Evolutionary conservation across 2,329 filamentous ascomycete genomes (phyloP).

Genomic region (Rhynchosporium agropyri): DNA sequence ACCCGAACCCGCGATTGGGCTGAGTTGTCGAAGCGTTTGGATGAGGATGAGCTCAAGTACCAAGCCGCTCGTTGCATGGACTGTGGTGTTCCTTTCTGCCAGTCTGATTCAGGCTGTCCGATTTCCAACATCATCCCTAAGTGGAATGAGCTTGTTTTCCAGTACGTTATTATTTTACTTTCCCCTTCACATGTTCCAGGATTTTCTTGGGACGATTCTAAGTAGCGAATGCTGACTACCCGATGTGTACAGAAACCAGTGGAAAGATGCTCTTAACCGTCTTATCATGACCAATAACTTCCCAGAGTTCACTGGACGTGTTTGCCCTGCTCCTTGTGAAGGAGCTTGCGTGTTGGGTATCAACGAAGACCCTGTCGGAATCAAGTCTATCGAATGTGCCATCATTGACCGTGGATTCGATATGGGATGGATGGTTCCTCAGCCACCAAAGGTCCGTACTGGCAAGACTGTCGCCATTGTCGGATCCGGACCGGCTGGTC

Average conservation of each 20-base stretch:
- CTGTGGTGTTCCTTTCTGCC: slow-evolving; percentile 97
- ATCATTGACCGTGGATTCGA: slow-evolving; percentile 98
- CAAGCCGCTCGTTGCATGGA: slow-evolving; percentile 98
- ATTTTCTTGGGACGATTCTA: not conserved
- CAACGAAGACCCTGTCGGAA: slow-evolving; percentile 94
- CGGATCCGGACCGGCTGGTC: slow-evolving; percentile 88
- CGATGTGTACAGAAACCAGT: slow-evolving; percentile 58
- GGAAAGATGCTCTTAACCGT: slow-evolving; percentile 88
- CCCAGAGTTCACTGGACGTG: slow-evolving; percentile 95
- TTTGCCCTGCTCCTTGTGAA: slow-evolving; percentile 95
- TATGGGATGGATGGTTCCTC: slow-evolving; percentile 96
- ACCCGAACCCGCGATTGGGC: slow-evolving; percentile 91
- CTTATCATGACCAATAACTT: slow-evolving; percentile 98
- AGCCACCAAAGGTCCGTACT: slow-evolving; percentile 75
- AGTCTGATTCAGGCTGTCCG: slow-evolving; percentile 92
- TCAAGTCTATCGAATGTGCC: slow-evolving; percentile 97
- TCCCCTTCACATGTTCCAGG: too few relatives aligned
- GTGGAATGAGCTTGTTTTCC: slow-evolving; percentile 83
- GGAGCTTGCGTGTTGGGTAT: slow-evolving; percentile 95
- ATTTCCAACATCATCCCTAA: slow-evolving; percentile 98
- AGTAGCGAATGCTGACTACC: not conserved
- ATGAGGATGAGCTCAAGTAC: slow-evolving; percentile 94
- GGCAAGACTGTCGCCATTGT: slow-evolving; percentile 89
- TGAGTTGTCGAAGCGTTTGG: slow-evolving; percentile 83
- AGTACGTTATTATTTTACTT: not conserved